Base-by-base conservation (phyloP, 2,329 filamentous ascomycete genomes). In the Sporothrix curviconia region DNA sequence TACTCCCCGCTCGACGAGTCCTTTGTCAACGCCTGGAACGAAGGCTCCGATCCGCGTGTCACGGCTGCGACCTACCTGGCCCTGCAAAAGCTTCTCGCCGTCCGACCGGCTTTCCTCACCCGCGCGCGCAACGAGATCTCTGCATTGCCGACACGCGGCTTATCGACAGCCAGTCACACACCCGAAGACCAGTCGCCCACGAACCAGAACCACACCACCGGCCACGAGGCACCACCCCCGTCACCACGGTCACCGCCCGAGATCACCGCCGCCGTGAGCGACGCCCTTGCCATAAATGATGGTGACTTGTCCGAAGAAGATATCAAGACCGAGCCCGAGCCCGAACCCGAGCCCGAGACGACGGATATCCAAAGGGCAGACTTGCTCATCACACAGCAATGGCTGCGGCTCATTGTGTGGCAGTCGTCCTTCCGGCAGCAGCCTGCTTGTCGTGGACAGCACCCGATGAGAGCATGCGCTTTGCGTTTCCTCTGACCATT, bases 351-450 rank as follows among this genome's bases (percentile, higher is more conserved):
- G n/a, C n/a, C n/a, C n/a, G n/a, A 69, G 60, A 68, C 71, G 5
- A 85, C 83, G 0, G 82, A 85, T 58, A 84, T 82, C 19, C 85
- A 89, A 64, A 85, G 84, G 55, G 83, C 86, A 7, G 84, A 89
- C 63, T 76, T 89, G 17, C 75, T 86, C 43, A 79, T 86, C 55
- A 88, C 84, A 2, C 85, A 89, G 66, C 84, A 87, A 64, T 89
- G 85, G 85, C 74, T 89, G 4, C 76, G 82, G 17, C 81, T 84
- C 1, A 85, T 87, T 71, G 80, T 87, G n/a, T 89, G 85, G 85
- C 85, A 87, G 64, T 78, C 85, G 1, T 84, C 84, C 3, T 86
- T 86, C 64, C 79, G 81, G 19, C 83, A 86, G 63, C 82, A 83
- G 4, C 79, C 83, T 24, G n/a, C n/a, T 74, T 88, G 19, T 85